phyloP scores from a whole-genome alignment of 169 alveolate genomes.

The Babesia sp. region DNA sequence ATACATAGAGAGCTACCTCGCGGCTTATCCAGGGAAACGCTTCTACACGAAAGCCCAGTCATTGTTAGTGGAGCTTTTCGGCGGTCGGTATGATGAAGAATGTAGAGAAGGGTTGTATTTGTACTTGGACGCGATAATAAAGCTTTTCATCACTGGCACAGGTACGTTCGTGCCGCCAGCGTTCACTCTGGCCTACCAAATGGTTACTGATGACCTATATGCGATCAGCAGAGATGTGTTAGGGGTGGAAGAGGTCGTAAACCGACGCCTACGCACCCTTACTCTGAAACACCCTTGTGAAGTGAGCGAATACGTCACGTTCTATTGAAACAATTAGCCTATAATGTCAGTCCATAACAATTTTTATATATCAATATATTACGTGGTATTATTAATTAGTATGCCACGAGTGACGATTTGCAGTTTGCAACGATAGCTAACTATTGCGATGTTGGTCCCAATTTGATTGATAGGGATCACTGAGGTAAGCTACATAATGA shows the following conservation, averaged over 20 bases:
- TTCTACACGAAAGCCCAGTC: not conserved
- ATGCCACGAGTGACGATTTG: no score
- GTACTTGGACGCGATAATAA: not conserved
- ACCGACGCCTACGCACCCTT: not conserved
- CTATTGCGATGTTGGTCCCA: not conserved
- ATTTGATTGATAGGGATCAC: no score
- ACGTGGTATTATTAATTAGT: no score
- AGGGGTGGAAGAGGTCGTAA: not conserved
- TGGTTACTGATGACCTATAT: conserved; percentile 11
- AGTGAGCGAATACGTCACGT: not conserved
- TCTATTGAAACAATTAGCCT: no score
- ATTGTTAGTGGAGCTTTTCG: conserved; percentile 8
- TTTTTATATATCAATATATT: no score
- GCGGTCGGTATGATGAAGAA: not conserved
- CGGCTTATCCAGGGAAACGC: not conserved
- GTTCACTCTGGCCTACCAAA: conserved; percentile 8
- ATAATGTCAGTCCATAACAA: no score
- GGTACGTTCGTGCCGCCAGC: not conserved
- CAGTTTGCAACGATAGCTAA: not conserved
- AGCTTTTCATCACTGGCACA: not conserved
- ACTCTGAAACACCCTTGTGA: not conserved
- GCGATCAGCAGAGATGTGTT: not conserved
- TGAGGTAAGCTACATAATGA: no score
- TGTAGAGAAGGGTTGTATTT: not conserved
- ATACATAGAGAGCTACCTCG: not conserved